phyloP scores from a whole-genome alignment of 305 asterid genomes.

The Fraxinus xanthoxyloides region DNA sequence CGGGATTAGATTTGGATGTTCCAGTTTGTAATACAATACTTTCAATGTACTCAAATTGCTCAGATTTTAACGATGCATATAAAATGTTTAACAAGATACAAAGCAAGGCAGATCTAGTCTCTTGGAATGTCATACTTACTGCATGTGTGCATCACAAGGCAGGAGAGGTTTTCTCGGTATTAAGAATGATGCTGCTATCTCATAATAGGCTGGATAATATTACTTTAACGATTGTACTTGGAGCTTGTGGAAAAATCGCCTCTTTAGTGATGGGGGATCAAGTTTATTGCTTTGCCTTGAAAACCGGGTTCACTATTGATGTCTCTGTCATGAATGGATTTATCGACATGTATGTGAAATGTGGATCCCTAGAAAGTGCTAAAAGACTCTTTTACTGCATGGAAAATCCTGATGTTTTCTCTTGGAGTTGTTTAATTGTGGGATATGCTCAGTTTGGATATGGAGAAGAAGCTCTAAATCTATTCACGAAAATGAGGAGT shows the following conservation, averaged over 20 bases:
- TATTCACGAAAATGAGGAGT: conserved; percentile 49
- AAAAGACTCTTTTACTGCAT: conserved; percentile 48
- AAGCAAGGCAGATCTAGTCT: conserved; percentile 53
- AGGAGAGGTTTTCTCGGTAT: conserved; percentile 49
- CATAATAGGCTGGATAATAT: conserved; percentile 51
- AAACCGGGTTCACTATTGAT: conserved; percentile 45
- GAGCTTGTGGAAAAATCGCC: conserved; percentile 55
- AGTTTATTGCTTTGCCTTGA: conserved; percentile 37
- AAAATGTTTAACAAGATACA: conserved; percentile 44
- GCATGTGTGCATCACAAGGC: conserved; percentile 45
- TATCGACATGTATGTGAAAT: conserved; percentile 69
- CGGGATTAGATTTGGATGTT: conserved; percentile 40
- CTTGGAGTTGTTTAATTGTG: conserved; percentile 69
- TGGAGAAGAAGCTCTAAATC: conserved; percentile 56
- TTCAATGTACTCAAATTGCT: conserved; percentile 69
- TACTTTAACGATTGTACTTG: conserved; percentile 45
- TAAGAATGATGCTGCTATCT: conserved; percentile 45
- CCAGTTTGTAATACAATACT: conserved; percentile 65
- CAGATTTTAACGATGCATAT: conserved; percentile 38
- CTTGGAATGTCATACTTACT: conserved; percentile 71
- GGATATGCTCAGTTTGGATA: conserved; percentile 70
- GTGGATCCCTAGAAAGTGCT: conserved; percentile 56
- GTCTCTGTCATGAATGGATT: conserved; percentile 49
- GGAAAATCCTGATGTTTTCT: conserved; percentile 46
- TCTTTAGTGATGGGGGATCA: conserved; percentile 60